Evolutionary conservation across 2,329 filamentous ascomycete genomes (phyloP).

Genomic region (Fusarium siculi): DNA sequence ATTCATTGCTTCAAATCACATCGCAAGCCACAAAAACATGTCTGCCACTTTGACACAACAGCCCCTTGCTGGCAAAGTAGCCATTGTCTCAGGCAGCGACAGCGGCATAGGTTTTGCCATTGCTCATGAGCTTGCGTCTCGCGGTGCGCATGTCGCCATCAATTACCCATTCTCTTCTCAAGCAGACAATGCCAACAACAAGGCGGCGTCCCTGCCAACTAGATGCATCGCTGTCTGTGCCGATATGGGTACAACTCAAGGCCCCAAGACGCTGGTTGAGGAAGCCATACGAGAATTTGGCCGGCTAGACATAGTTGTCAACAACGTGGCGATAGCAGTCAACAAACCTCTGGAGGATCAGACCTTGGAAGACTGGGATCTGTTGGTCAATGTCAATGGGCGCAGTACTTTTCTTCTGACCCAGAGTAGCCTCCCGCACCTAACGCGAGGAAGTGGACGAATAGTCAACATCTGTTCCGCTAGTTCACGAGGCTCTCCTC

Average conservation of each 20-base stretch:
- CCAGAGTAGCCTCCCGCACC: not conserved
- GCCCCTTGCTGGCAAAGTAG: not conserved
- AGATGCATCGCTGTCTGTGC: not conserved
- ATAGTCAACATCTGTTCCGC: not conserved
- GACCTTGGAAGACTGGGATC: not conserved
- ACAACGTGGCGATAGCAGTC: not conserved
- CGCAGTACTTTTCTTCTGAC: not conserved
- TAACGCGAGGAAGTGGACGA: not conserved
- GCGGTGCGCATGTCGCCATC: not conserved
- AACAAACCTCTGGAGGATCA: not conserved
- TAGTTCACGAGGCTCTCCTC: not conserved
- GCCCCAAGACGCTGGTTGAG: not conserved
- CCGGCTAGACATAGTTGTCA: not conserved
- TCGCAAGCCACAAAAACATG: not conserved
- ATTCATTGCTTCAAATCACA: not conserved
- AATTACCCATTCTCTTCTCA: not conserved
- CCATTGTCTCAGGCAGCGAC: not conserved
- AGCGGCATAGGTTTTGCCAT: not conserved
- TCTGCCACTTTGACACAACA: not conserved
- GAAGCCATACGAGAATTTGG: not conserved
- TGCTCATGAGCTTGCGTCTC: not conserved
- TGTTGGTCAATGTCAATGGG: not conserved
- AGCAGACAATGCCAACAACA: constrained; percentile 15
- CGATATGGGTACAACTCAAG: not conserved
- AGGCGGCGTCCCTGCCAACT: not conserved